A percentile compares a stretch with the other conserved stretches of the same genome.
phyloP scores from a whole-genome alignment of 208 protist genomes.

The Endotrypanum monterogeii region DNA sequence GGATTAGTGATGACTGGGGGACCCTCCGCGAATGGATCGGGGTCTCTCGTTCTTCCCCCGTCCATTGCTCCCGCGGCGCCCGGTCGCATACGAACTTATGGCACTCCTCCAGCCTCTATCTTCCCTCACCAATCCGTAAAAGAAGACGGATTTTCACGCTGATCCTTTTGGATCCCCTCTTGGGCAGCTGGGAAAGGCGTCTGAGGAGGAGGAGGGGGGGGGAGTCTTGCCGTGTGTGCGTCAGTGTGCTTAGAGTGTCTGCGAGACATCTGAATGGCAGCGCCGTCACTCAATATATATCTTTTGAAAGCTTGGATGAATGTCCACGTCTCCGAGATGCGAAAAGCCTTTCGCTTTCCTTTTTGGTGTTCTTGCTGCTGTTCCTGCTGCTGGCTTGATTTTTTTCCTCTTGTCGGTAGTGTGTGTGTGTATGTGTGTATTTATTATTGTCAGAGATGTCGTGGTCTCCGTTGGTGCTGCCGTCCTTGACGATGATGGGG shows the following conservation, averaged over 20 bases:
- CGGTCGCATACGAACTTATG: not conserved
- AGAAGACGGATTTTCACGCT: constrained; percentile 20
- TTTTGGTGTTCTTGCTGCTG: constrained; percentile 1
- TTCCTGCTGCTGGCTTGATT: not conserved
- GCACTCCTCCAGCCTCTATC: constrained; percentile 9
- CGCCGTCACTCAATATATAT: not conserved
- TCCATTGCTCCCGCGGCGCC: constrained; percentile 23
- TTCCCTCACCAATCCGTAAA: constrained; percentile 23
- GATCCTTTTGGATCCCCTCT: not conserved
- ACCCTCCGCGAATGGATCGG: constrained; percentile 3
- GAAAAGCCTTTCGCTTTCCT: not conserved
- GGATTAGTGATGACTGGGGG: constrained; percentile 14
- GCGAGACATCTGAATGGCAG: not conserved
- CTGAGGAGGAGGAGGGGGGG: too few relatives aligned
- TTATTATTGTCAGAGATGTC: not conserved
- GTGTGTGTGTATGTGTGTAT: not conserved
- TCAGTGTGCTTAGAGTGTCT: not conserved
- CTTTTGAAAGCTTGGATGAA: not conserved
- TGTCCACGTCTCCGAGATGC: not conserved
- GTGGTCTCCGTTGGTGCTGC: not conserved
- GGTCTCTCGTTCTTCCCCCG: constrained; percentile 34
- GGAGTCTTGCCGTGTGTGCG: not conserved
- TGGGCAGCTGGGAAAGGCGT: not conserved
- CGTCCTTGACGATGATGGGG: not conserved
- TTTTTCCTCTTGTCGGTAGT: not conserved